Evolutionary conservation across 768 basidiomycete genomes (phyloP).

Genomic region (Xerocomellus amylosporus): DNA sequence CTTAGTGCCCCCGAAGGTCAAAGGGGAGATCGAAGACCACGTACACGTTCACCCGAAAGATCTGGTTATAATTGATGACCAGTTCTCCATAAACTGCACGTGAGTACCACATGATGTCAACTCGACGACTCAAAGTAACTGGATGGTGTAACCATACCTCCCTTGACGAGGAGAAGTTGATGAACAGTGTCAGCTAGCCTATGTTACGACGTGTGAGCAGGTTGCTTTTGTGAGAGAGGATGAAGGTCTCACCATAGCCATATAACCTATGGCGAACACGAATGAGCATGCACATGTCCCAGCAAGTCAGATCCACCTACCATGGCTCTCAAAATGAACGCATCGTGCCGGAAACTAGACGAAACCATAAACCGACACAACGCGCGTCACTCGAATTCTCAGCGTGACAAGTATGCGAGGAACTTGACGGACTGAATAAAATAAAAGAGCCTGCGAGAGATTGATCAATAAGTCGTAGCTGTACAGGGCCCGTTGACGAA

Average conservation of each 20-base stretch:
- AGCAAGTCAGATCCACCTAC: background rate
- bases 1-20: background rate
- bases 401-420: background rate
- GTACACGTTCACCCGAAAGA: constrained; percentile 8
- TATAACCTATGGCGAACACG: constrained; percentile 5
- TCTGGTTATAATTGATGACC: constrained; percentile 10
- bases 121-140: background rate
- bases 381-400: background rate
- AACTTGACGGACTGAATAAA: constrained; percentile 19
- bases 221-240: background rate
- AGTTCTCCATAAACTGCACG: constrained; percentile 12
- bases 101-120: background rate
- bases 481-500: background rate
- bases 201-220: background rate
- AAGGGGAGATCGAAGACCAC: background rate
- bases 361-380: background rate
- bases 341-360: constrained; percentile 10
- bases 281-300: background rate
- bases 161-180: constrained; percentile 16
- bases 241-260: constrained; percentile 14
- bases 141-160: constrained; percentile 10
- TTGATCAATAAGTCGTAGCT: background rate
- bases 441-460: constrained; percentile 12
- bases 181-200: constrained; percentile 17
- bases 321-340: constrained; percentile 5